Conservation (phyloP, 2,329 filamentous ascomycete genomes). For the Diaporthe sp. region DNA sequence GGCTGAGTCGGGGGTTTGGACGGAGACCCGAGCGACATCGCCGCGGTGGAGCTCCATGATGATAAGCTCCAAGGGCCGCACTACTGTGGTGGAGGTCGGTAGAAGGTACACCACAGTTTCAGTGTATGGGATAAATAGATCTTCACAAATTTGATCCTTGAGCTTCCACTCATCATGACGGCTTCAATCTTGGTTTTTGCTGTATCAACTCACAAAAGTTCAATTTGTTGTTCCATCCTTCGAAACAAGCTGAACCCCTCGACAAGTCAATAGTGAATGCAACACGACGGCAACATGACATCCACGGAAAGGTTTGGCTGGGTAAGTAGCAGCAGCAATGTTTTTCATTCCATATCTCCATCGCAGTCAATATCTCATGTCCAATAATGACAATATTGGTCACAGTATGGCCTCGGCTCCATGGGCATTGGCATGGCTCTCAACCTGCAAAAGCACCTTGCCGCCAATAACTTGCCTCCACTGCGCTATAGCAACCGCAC, state of each 20-base stretch:
- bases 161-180: neutral
- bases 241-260: neutral
- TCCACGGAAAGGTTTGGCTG: constrained; percentile 11
- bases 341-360: neutral
- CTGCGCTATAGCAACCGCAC: constrained; percentile 61
- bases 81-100: neutral
- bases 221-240: neutral
- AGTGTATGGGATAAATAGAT: neutral
- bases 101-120: neutral
- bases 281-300: neutral
- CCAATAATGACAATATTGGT: neutral
- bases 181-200: neutral
- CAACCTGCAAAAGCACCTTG: constrained; percentile 60
- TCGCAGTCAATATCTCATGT: too few relatives aligned
- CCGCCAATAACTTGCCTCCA: constrained; percentile 38
- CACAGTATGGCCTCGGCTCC: constrained; percentile 57
- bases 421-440: constrained; percentile 64
- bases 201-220: neutral
- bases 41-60: neutral
- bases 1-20: neutral
- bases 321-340: neutral
- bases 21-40: neutral
- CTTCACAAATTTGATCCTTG: neutral
- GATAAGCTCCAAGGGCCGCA: neutral
- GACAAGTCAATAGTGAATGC: neutral